These are phyloP conservation scores for Cerioporus squamosus DNA, from an alignment of 1,284 basidiomycete species.

Conservation along the genomic window DNA sequence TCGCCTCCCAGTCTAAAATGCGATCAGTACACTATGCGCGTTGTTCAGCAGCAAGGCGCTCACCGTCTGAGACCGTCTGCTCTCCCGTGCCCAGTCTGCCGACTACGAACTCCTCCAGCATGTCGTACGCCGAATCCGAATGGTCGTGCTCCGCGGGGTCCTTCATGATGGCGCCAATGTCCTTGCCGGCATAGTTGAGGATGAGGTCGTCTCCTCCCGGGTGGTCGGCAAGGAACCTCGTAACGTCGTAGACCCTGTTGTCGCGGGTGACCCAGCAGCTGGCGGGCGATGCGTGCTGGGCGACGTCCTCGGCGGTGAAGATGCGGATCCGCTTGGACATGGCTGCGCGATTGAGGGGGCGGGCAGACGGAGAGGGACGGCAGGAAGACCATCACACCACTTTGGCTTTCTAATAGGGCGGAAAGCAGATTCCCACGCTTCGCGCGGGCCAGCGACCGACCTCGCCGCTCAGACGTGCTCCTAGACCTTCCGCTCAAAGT, in stretches of 20 bases:
- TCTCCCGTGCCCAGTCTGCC: slow-evolving; percentile 83
- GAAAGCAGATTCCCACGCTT: slow-evolving; percentile 16
- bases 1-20: slow-evolving; percentile 74
- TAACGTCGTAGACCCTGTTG: slow-evolving; percentile 83
- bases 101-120: slow-evolving; percentile 88
- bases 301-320: slow-evolving; percentile 74
- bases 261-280: slow-evolving; percentile 80
- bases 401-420: slow-evolving; percentile 5
- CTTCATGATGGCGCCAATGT: slow-evolving; percentile 84
- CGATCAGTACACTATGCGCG: slow-evolving; percentile 2
- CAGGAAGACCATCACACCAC: slow-evolving; percentile 17
- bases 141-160: slow-evolving; percentile 91
- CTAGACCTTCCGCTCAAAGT: slow-evolving; percentile 10
- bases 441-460: slow-evolving; percentile 13
- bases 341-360: slow-evolving; percentile 4
- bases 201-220: slow-evolving; percentile 88
- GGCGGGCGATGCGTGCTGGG: slow-evolving; percentile 52
- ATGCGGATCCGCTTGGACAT: slow-evolving; percentile 74
- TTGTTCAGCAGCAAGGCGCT: slow-evolving; percentile 32
- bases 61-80: slow-evolving; percentile 79
- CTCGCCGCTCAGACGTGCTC: slow-evolving; percentile 4
- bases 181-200: slow-evolving; percentile 82
- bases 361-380: slow-evolving; percentile 14
- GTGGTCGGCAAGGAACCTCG: slow-evolving; percentile 77
- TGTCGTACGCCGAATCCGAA: slow-evolving; percentile 89